Conservation (phyloP, 805 yeast genomes). For the Kluyveromyces nonfermentans region DNA sequence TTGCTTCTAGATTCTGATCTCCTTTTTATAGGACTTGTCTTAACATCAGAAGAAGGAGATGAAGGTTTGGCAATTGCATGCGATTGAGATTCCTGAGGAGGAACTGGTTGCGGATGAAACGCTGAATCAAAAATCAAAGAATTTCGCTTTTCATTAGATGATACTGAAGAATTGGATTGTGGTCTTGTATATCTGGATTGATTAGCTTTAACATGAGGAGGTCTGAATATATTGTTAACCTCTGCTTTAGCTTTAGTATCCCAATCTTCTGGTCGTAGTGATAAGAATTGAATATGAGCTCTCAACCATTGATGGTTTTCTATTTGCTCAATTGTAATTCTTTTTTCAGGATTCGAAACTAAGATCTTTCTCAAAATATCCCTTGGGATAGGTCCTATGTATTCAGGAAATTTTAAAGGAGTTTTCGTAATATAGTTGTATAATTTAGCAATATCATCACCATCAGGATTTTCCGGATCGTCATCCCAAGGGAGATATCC, state of each 20-base stretch:
- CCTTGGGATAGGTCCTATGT: slow-evolving; percentile 81
- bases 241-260: slow-evolving; percentile 38
- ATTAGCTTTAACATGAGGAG: slow-evolving; percentile 12
- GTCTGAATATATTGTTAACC: slow-evolving; percentile 30
- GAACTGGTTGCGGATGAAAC: slow-evolving; percentile 42
- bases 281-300: slow-evolving; percentile 73
- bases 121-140: slow-evolving; percentile 28
- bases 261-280: slow-evolving; percentile 87
- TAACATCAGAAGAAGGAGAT: slow-evolving; percentile 23
- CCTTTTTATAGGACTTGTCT: slow-evolving; percentile 14
- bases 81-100: slow-evolving; percentile 61
- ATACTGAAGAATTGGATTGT: slow-evolving; percentile 28
- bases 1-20: slow-evolving; percentile 31
- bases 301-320: slow-evolving; percentile 81
- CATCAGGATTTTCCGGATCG: slow-evolving; percentile 93
- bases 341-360: slow-evolving; percentile 73
- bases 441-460: slow-evolving; percentile 82
- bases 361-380: slow-evolving; percentile 78
- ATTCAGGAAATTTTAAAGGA: slow-evolving; percentile 91
- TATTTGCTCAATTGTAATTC: slow-evolving; percentile 61
- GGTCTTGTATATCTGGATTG: slow-evolving; percentile 16
- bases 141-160: slow-evolving; percentile 34
- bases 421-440: slow-evolving; percentile 89
- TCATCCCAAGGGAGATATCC: slow-evolving; percentile 97
- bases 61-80: slow-evolving; percentile 45